A percentile compares a stretch with the other conserved stretches of the same genome.
Conservation (phyloP, 2,329 filamentous ascomycete species). For the Talaromyces pinophilus region DNA sequence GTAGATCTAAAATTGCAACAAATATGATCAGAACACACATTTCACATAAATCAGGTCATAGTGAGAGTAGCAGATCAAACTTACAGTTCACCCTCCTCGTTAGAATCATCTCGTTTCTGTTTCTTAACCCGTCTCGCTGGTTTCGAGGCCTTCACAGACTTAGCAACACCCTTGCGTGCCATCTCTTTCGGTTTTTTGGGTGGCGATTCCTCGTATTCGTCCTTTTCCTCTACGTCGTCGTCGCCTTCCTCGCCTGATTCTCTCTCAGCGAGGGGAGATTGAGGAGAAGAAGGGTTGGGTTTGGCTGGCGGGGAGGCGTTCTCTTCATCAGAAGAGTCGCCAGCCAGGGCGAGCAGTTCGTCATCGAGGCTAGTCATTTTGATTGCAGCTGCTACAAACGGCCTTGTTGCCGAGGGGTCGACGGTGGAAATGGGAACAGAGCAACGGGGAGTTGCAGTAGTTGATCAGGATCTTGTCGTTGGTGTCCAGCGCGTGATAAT, state of each 20-base stretch:
- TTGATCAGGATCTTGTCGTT: background rate
- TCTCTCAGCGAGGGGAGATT: slow-evolving; percentile 50
- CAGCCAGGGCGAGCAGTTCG: slow-evolving; percentile 89
- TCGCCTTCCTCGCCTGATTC: background rate
- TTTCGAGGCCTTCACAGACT: slow-evolving; percentile 31
- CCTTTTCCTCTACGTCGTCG: background rate
- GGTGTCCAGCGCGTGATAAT: slow-evolving; percentile 19
- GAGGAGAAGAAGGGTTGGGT: slow-evolving; percentile 58
- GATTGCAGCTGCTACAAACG: slow-evolving; percentile 23
- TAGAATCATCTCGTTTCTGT: slow-evolving; percentile 60
- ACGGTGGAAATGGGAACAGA: background rate
- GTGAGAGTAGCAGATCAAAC: slow-evolving; percentile 41
- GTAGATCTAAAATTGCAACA: slow-evolving; percentile 60
- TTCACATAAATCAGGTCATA: background rate
- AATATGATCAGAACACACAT: slow-evolving; percentile 18
- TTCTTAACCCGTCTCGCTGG: slow-evolving; percentile 45
- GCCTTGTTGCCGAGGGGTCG: background rate
- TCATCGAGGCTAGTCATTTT: slow-evolving; percentile 80
- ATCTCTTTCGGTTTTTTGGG: slow-evolving; percentile 48
- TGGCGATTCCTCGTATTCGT: slow-evolving; percentile 38
- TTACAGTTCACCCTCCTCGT: slow-evolving; percentile 83
- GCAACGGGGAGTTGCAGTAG: slow-evolving; percentile 13
- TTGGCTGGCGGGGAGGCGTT: slow-evolving; percentile 56
- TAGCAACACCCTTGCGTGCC: slow-evolving; percentile 50
- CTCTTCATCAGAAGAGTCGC: slow-evolving; percentile 64